phyloP scores from a whole-genome alignment of 441 rosid species.

The Erysimum cheiri region DNA sequence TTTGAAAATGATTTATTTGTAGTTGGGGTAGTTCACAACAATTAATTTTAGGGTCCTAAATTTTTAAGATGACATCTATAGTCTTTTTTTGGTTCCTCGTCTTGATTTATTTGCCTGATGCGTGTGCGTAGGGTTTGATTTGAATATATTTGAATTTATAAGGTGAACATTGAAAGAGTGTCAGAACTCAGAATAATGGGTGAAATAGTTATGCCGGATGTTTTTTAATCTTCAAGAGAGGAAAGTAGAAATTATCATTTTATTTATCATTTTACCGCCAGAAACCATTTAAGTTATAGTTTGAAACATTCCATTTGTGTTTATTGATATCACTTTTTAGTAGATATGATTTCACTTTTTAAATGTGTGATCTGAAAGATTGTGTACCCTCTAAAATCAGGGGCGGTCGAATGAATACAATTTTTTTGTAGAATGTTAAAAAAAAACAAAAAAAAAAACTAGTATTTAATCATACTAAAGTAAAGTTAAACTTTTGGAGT shows the following conservation, averaged over 20 bases:
- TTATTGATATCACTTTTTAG: not conserved
- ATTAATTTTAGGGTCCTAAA: constrained; percentile 24
- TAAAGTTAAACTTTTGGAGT: too few relatives aligned
- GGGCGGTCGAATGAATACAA: not conserved
- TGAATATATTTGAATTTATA: constrained; percentile 11
- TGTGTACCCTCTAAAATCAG: not conserved
- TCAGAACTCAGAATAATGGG: constrained; percentile 10
- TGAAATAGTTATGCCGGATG: not conserved
- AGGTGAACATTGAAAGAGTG: not conserved
- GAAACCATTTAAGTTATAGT: constrained; percentile 19
- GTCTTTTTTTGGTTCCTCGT: not conserved
- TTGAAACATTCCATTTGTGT: constrained; percentile 20
- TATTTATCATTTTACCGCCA: too few relatives aligned
- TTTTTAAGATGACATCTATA: not conserved
- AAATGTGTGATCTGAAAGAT: not conserved
- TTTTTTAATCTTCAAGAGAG: not conserved
- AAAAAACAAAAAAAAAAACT: too few relatives aligned
- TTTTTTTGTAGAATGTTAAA: not conserved
- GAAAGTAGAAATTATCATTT: constrained; percentile 30
- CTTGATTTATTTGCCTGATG: constrained; percentile 7
- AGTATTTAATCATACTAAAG: too few relatives aligned
- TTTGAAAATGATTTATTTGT: constrained; percentile 1
- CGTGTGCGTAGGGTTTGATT: constrained; percentile 27
- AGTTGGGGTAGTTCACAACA: constrained; percentile 23
- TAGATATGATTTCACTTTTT: not conserved